phyloP scores from a whole-genome alignment of 1,139 yeast genomes.

The Hyphopichia buzzinii region DNA sequence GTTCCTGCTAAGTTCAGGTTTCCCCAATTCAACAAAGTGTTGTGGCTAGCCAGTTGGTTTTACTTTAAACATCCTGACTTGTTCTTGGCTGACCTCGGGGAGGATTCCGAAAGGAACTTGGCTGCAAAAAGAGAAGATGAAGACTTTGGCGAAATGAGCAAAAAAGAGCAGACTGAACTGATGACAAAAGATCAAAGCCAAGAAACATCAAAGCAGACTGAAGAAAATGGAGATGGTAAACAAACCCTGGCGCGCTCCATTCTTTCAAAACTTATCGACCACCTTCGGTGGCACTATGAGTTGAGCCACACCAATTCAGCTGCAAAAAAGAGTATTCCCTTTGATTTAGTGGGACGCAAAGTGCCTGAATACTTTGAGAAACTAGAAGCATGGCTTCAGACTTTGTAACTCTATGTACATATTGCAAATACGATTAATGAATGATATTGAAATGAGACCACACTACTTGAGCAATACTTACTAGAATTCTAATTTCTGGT shows the following conservation, averaged over 20 bases:
- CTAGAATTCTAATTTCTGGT: no score
- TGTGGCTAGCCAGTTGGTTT: slow-evolving; percentile 63
- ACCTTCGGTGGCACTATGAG: slow-evolving; percentile 24
- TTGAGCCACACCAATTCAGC: slow-evolving; percentile 24
- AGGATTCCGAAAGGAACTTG: neutral
- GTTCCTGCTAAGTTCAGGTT: slow-evolving; percentile 78
- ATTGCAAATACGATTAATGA: no score
- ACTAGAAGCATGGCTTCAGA: slow-evolving; percentile 17
- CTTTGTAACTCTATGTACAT: no score
- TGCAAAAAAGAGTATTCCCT: slow-evolving; percentile 31
- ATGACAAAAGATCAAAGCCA: neutral
- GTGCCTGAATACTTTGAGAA: slow-evolving; percentile 16
- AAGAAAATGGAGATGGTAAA: slow-evolving; percentile 1
- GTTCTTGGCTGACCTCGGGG: slow-evolving; percentile 19
- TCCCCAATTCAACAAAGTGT: slow-evolving; percentile 69
- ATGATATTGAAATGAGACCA: no score
- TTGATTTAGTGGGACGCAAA: slow-evolving; percentile 22
- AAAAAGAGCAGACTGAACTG: neutral
- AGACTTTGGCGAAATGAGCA: neutral
- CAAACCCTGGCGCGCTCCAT: neutral
- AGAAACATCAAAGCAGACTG: slow-evolving; percentile 1
- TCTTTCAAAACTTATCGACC: slow-evolving; percentile 14
- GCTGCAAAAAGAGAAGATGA: neutral
- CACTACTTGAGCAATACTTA: no score
- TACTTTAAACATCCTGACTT: slow-evolving; percentile 27